phyloP scores from a whole-genome alignment of 2,329 filamentous ascomycete species.

The Claviceps arundinis region DNA sequence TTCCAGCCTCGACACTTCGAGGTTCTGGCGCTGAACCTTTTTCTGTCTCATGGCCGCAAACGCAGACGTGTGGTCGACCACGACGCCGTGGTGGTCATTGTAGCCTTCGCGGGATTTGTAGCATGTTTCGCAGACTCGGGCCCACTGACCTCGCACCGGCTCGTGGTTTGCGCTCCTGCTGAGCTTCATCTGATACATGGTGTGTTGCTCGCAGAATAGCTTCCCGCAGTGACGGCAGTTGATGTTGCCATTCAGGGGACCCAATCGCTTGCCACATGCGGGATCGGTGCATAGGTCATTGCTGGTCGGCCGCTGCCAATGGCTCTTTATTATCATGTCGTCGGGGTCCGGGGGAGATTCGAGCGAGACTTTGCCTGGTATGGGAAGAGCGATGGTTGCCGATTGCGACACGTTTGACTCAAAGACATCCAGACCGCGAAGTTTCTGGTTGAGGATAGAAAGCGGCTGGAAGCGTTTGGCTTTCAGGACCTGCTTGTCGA shows the following conservation, averaged over 20 bases:
- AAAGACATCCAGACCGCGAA: constrained; percentile 85
- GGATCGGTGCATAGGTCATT: constrained; percentile 81
- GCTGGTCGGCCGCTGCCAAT: constrained; percentile 71
- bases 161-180: constrained; percentile 82
- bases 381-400: constrained; percentile 13
- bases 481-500: constrained; percentile 86
- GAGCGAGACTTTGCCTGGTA: constrained; percentile 24
- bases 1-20: constrained; percentile 82
- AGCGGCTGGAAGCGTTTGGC: constrained; percentile 88
- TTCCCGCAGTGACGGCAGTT: constrained; percentile 90
- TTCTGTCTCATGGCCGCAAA: constrained; percentile 63
- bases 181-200: constrained; percentile 99
- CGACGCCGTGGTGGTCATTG: constrained; percentile 68
- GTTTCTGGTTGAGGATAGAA: constrained; percentile 82
- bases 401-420: constrained; percentile 67
- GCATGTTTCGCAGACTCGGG: constrained; percentile 94
- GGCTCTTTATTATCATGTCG: constrained; percentile 71
- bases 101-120: constrained; percentile 95
- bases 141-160: constrained; percentile 82
- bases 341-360: constrained; percentile 58
- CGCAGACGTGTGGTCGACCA: constrained; percentile 56
- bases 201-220: constrained; percentile 93
- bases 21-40: constrained; percentile 68
- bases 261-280: constrained; percentile 66
- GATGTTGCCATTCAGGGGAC: constrained; percentile 66